Conservation (phyloP, 768 basidiomycete species). For the Russula virescens region DNA sequence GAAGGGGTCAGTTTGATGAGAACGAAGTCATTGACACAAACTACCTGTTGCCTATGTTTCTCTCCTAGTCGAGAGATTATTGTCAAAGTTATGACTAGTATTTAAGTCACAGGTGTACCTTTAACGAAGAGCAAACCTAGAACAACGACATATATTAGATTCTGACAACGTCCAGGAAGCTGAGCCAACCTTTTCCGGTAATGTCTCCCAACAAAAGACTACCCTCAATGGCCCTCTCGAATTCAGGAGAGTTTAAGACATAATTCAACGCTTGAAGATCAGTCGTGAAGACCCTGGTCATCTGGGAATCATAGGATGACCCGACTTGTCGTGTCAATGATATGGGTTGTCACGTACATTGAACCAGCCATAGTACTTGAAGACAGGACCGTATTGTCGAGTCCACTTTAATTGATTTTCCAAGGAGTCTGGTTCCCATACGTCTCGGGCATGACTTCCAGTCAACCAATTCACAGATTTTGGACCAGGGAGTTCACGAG, state of each 20-base stretch:
- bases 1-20: not conserved
- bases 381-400: conserved; percentile 6
- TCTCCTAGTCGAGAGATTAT: not conserved
- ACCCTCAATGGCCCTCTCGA: conserved; percentile 4
- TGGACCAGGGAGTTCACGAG: conserved; percentile 13
- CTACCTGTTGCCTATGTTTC: conserved; percentile 18
- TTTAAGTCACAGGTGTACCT: conserved; percentile 3
- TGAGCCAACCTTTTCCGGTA: conserved; percentile 9
- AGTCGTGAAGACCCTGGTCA: not conserved
- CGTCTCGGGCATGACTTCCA: not conserved
- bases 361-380: conserved; percentile 13
- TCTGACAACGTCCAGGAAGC: not conserved
- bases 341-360: not conserved
- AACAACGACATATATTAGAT: not conserved
- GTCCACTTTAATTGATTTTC: conserved; percentile 9
- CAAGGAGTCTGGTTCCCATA: conserved; percentile 13
- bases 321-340: not conserved
- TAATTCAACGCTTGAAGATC: conserved; percentile 18
- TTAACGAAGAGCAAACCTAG: conserved; percentile 16
- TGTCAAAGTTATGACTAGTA: not conserved
- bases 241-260: conserved; percentile 12
- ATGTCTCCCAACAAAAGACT: not conserved
- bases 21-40: not conserved
- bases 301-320: not conserved
- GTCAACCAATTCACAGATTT: conserved; percentile 17